Conservation (phyloP, 495 filamentous ascomycete genomes). For the Xylaria telfairii region DNA sequence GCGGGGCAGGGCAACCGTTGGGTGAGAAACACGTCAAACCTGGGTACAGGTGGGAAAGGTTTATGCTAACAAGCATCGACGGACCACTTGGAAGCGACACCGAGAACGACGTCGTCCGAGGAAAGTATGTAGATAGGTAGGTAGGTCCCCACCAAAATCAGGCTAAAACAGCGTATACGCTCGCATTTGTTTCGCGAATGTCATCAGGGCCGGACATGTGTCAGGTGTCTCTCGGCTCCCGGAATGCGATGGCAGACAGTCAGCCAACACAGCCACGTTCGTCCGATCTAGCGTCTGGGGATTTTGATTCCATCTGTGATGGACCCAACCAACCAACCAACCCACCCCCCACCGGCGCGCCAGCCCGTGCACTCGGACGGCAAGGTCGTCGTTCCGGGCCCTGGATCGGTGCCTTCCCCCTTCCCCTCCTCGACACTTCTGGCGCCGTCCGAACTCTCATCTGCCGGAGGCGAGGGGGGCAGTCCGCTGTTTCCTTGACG, state of each 20-base stretch:
- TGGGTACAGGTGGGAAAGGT: neutral
- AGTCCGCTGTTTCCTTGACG: neutral
- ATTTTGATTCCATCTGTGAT: too few relatives aligned
- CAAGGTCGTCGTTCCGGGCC: neutral
- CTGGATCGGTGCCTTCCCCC: neutral
- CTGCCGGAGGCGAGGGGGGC: neutral
- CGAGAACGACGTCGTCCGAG: neutral
- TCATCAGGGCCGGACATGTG: neutral
- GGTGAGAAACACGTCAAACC: neutral
- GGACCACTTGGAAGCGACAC: neutral
- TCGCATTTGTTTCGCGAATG: too few relatives aligned
- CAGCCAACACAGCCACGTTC: constrained; percentile 5
- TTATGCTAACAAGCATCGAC: neutral
- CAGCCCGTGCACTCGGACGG: neutral
- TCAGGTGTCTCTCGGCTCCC: constrained; percentile 4
- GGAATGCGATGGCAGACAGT: constrained; percentile 2
- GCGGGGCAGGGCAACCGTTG: too few relatives aligned
- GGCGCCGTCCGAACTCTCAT: neutral
- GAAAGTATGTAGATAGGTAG: too few relatives aligned
- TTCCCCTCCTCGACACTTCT: neutral
- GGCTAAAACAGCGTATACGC: too few relatives aligned
- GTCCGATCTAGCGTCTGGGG: constrained; percentile 11
- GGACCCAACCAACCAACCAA: too few relatives aligned
- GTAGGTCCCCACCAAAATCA: too few relatives aligned
- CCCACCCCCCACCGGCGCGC: too few relatives aligned